Conservation (phyloP, 129 eudicot species). For the Saussurea involucrata region DNA sequence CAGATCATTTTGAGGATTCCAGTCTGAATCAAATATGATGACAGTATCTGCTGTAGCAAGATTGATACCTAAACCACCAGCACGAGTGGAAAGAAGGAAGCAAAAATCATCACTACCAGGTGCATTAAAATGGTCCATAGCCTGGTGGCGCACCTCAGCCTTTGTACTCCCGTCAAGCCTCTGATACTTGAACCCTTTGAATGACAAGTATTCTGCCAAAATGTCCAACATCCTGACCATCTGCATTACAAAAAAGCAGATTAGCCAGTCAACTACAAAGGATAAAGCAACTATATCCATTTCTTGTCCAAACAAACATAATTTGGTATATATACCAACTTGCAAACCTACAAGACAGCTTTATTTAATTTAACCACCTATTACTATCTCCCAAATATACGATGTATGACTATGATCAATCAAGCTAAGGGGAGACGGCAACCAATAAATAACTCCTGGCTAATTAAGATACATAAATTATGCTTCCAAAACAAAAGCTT, state of each 20-base stretch:
- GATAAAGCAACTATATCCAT: conserved; percentile 1
- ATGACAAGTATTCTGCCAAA: conserved; percentile 62
- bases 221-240: conserved; percentile 85
- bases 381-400: neutral
- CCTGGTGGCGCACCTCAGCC: conserved; percentile 92
- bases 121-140: conserved; percentile 99
- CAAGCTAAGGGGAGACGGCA: neutral
- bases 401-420: neutral
- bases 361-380: neutral
- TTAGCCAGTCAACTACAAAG: neutral
- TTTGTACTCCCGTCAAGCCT: conserved; percentile 93
- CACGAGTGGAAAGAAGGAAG: conserved; percentile 99
- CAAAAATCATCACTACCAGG: conserved; percentile 99
- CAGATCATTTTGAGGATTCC: conserved; percentile 92
- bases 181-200: conserved; percentile 79
- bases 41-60: conserved; percentile 91
- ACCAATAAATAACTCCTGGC: neutral
- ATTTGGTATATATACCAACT: neutral
- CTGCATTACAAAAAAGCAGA: conserved; percentile 30
- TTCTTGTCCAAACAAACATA: neutral
- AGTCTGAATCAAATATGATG: conserved; percentile 86
- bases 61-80: conserved; percentile 96
- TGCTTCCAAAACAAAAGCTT: neutral
- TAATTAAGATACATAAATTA: too few relatives aligned
- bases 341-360: neutral